phyloP scores from a whole-genome alignment of 495 filamentous ascomycete species.

The Cercophora samala region DNA sequence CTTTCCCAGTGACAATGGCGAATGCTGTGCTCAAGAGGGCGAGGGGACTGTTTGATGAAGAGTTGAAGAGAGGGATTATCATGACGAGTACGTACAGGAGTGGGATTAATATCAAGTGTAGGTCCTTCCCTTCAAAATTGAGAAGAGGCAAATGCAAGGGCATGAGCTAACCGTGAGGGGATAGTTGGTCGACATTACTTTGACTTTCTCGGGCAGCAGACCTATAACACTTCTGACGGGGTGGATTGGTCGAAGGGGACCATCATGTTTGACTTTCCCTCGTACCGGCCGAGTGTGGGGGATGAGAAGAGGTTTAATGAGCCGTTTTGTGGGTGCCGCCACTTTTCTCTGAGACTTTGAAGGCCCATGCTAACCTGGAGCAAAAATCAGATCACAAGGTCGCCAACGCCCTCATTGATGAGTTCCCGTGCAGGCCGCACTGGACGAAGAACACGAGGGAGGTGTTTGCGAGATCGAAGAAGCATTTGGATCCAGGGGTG shows the following conservation, averaged over 20 bases:
- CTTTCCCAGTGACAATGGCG: conserved; percentile 46
- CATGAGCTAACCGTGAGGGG: background rate
- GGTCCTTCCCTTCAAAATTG: background rate
- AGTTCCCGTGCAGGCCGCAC: conserved; percentile 49
- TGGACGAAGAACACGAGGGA: conserved; percentile 54
- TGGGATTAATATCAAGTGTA: conserved; percentile 52
- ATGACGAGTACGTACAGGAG: conserved; percentile 51
- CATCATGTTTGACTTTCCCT: conserved; percentile 54
- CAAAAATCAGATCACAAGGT: conserved; percentile 29
- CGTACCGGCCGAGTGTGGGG: conserved; percentile 42
- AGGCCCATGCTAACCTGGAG: too few relatives aligned
- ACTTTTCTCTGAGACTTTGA: too few relatives aligned
- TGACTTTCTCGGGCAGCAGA: conserved; percentile 49
- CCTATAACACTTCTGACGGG: conserved; percentile 43
- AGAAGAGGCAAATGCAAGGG: background rate
- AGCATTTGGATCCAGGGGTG: conserved; percentile 44
- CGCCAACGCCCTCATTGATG: conserved; percentile 46
- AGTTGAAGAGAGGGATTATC: conserved; percentile 37
- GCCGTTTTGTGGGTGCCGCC: conserved; percentile 41
- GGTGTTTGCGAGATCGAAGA: conserved; percentile 41
- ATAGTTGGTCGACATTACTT: conserved; percentile 44
- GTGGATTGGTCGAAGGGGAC: conserved; percentile 48
- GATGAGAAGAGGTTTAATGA: conserved; percentile 50
- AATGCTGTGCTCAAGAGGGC: conserved; percentile 49
- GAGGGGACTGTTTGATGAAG: conserved; percentile 44